Base-by-base conservation (phyloP, 2,329 filamentous ascomycete species). In the Ploettnerulaceae sp. region DNA sequence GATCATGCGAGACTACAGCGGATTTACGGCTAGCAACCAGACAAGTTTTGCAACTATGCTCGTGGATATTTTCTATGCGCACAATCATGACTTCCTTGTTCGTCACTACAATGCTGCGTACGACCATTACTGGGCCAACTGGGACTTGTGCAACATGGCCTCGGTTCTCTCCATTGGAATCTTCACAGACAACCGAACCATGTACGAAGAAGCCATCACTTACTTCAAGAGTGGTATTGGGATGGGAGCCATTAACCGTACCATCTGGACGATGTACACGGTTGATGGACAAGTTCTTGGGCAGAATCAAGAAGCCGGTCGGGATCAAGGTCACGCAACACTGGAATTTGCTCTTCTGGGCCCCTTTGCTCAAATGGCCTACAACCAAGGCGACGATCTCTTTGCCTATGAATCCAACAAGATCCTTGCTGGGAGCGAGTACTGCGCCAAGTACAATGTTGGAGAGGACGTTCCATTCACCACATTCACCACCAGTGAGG, bases 91-190 rank as follows among this genome's bases (percentile, higher is more conserved):
- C 2, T 72, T 72, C 45, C 54, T 71, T 5, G 40, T 59, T 6
- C 48, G 60, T 6, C 68, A 72, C 45, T 67, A 70, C 32, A 63
- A 56, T 7, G 59, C 64, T 2, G 54, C 48, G 1, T 50, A 54
- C 14, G 56, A 66, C 33, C 64, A 69, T 40, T 71, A 68, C 37
- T 54, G 47, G 47, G 51, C 54, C 2, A 56, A 56, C 44, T 73
- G 71, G 70, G 71, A 73, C 45, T 55, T 71, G 4, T 68, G 65
- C 54, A 72, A 72, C 29, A 60, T 73, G 21, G 66, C 67, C 2
- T 64, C 65, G 1, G 57, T 69, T 21, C 56, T 67, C 14, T 64
- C 70, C 0, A 70, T 71, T 47, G 70, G 69, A 0, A 63, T 73
- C 1, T 60, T 70, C 6, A 61, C 63, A 1, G 69, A 73, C 26